Base-by-base conservation (phyloP, 1,284 basidiomycete species). In the Anthracocystis walkeri region DNA sequence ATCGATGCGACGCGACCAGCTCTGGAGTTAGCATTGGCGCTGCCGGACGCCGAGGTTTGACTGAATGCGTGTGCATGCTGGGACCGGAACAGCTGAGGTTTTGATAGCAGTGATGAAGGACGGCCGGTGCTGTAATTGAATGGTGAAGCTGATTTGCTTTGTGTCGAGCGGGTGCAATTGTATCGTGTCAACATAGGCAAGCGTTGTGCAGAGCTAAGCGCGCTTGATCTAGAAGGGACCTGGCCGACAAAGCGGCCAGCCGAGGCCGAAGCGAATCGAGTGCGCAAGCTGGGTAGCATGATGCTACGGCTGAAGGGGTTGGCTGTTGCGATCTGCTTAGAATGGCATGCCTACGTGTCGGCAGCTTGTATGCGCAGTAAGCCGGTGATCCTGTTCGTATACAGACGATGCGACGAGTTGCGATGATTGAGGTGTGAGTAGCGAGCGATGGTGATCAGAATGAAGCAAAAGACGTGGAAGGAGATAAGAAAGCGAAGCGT, bases 1-100 rank as follows among this genome's bases (percentile, higher is more conserved):
- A 71, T 55, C 33, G 68, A 71, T 7, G 33, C 46, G 46, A 71
- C 52, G 25, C 58, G 68, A 18, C 58, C 41, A 3, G 44, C 23
- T 18, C n/a, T 54, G 1, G 25, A 29, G 10, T 18, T 29, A 0
- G 53, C 25, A 29, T 21, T n/a, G 21, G 18, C 20, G 1, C 31
- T 27, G 23, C 14, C 7, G 4, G 61, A 42, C 7, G 42, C 6
- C 2, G 58, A 29, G 20, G 35, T 14, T 1, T 46, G 40, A 40
- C 21, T 51, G 44, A 50, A 58, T 12, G 31, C 49, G 42, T 58
- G 63, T 8, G 29, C 23, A 27, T 50, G 18, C 33, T 55, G 1
- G 48, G 10, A 14, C 18, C 31, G 23, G 20, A 12, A 5, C 7
- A 46, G 51, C 40, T 27, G 45, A n/a, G 60, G 38, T 2, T 31